A percentile compares a stretch with the other conserved stretches of the same genome.
Conservation (phyloP, 2,329 filamentous ascomycete genomes). For the Colletotrichum agaves region DNA sequence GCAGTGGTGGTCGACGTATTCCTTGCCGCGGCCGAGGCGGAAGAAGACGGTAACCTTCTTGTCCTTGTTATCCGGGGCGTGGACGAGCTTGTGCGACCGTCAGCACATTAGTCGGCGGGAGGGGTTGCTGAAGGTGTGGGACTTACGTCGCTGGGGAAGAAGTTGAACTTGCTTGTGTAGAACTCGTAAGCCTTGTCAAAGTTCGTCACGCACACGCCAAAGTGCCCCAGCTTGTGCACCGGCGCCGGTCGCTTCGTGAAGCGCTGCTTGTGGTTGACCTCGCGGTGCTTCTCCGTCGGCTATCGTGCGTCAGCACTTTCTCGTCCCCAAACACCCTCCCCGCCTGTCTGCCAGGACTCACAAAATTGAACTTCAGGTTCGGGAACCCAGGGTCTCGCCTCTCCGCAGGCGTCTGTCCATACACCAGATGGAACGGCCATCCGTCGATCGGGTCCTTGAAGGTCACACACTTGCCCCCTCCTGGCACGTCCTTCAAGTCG, state of each 20-base stretch:
- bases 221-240: slow-evolving; percentile 66
- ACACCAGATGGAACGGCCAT: slow-evolving; percentile 67
- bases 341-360: slow-evolving; percentile 38
- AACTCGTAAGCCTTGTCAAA: slow-evolving; percentile 61
- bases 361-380: slow-evolving; percentile 58
- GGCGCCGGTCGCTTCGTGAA: slow-evolving; percentile 59
- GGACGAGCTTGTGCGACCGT: slow-evolving; percentile 36
- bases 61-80: slow-evolving; percentile 34
- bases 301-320: slow-evolving; percentile 32
- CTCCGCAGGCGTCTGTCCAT: slow-evolving; percentile 59
- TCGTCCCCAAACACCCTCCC: background rate
- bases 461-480: slow-evolving; percentile 63
- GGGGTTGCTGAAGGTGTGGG: background rate
- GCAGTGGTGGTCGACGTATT: slow-evolving; percentile 61
- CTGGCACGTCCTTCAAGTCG: slow-evolving; percentile 60
- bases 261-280: slow-evolving; percentile 58
- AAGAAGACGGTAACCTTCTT: slow-evolving; percentile 58
- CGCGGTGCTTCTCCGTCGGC: slow-evolving; percentile 55
- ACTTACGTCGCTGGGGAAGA: slow-evolving; percentile 60
- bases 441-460: slow-evolving; percentile 65
- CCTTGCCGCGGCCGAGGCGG: slow-evolving; percentile 55
- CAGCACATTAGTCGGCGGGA: background rate
- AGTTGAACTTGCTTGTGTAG: slow-evolving; percentile 61
- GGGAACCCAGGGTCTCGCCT: slow-evolving; percentile 51
- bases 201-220: slow-evolving; percentile 63